phyloP scores from a whole-genome alignment of 2,329 filamentous ascomycete species.

The Dactylellina drechsleri region DNA sequence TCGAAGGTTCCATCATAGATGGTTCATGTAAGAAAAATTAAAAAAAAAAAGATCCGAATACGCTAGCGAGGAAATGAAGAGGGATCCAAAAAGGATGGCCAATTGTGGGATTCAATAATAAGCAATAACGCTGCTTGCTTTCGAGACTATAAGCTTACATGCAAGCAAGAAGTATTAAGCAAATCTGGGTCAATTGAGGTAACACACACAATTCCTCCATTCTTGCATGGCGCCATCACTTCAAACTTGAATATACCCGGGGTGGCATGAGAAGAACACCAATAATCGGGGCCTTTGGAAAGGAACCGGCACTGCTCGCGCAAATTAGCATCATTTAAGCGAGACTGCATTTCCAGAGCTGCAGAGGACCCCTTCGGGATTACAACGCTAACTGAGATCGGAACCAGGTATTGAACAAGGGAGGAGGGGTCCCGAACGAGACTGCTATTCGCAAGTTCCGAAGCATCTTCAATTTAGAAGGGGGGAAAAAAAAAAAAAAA shows the following conservation, averaged over 20 bases:
- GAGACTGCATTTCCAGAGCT: slow-evolving; percentile 40
- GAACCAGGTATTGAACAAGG: slow-evolving; percentile 28
- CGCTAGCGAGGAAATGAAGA: slow-evolving; percentile 49
- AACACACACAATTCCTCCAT: slow-evolving; percentile 50
- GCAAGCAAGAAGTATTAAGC: slow-evolving; percentile 37
- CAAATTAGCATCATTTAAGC: slow-evolving; percentile 47
- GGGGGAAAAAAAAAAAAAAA: neutral
- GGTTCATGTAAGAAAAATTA: neutral
- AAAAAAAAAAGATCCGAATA: slow-evolving; percentile 44
- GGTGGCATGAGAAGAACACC: slow-evolving; percentile 21
- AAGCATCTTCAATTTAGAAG: slow-evolving; percentile 5
- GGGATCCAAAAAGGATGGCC: slow-evolving; percentile 51
- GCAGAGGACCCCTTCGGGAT: slow-evolving; percentile 8
- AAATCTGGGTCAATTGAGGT: slow-evolving; percentile 42
- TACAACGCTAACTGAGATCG: slow-evolving; percentile 46
- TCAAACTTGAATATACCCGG: slow-evolving; percentile 33
- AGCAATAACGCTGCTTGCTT: slow-evolving; percentile 27
- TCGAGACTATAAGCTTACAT: slow-evolving; percentile 43
- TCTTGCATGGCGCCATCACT: slow-evolving; percentile 52
- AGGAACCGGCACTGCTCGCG: slow-evolving; percentile 5
- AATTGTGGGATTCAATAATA: slow-evolving; percentile 35
- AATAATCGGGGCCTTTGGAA: slow-evolving; percentile 17
- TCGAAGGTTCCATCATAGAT: slow-evolving; percentile 22
- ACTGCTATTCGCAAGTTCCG: slow-evolving; percentile 33
- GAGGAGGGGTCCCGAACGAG: slow-evolving; percentile 28